Conservation (phyloP, 2,329 filamentous ascomycete species). For the Botrytis fragariae region DNA sequence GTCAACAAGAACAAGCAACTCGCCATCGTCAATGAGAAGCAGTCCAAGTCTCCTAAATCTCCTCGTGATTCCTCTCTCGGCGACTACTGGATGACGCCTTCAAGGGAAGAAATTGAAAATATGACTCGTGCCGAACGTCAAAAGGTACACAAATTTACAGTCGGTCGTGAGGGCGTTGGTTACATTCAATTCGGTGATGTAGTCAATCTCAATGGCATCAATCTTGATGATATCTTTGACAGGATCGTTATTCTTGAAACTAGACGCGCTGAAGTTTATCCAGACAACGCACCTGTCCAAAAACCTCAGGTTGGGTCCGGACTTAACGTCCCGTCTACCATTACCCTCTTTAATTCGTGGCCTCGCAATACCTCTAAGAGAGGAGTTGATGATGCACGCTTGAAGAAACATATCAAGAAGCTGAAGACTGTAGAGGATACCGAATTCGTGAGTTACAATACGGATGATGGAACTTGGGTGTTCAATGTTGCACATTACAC, state of each 20-base stretch:
- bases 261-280: conserved; percentile 84
- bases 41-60: conserved; percentile 31
- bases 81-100: conserved; percentile 83
- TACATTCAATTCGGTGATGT: conserved; percentile 76
- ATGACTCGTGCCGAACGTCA: conserved; percentile 80
- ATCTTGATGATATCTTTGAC: conserved; percentile 76
- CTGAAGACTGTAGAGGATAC: conserved; percentile 79
- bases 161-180: conserved; percentile 80
- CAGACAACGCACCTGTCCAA: conserved; percentile 54
- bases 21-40: conserved; percentile 74
- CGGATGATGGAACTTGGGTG: conserved; percentile 78
- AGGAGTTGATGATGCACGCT: conserved; percentile 61
- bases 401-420: conserved; percentile 79
- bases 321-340: conserved; percentile 84
- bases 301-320: conserved; percentile 86
- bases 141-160: conserved; percentile 69
- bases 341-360: conserved; percentile 91
- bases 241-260: conserved; percentile 73
- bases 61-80: conserved; percentile 47
- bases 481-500: conserved; percentile 97
- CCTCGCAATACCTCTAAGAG: conserved; percentile 67
- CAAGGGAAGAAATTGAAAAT: conserved; percentile 68
- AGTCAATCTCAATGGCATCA: conserved; percentile 77
- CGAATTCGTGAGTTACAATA: conserved; percentile 76
- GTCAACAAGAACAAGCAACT: conserved; percentile 67